phyloP scores from a whole-genome alignment of 1,284 basidiomycete genomes.

The Taiwanofungus camphoratus region DNA sequence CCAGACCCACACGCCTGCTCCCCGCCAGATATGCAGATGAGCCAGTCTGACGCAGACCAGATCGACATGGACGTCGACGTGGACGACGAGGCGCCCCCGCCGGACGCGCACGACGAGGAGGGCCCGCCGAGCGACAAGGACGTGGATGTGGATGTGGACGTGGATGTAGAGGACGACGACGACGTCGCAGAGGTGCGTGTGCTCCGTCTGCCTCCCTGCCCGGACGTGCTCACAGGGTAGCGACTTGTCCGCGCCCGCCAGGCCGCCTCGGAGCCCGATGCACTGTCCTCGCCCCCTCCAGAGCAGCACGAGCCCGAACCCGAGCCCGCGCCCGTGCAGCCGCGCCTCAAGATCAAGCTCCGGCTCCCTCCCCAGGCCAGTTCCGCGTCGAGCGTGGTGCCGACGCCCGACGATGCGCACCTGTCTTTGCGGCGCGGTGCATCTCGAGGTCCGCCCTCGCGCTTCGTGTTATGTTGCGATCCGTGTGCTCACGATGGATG shows the following conservation, averaged over 20 bases:
- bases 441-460: conserved; percentile 25
- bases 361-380: conserved; percentile 45
- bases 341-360: conserved; percentile 57
- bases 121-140: conserved; percentile 27
- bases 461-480: not conserved
- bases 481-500: conserved; percentile 12
- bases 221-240: conserved; percentile 7
- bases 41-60: conserved; percentile 20
- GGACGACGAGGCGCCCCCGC: conserved; percentile 28
- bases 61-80: conserved; percentile 24
- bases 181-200: conserved; percentile 27
- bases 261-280: conserved; percentile 32
- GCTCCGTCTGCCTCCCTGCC: not conserved
- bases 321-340: conserved; percentile 14
- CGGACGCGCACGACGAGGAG: conserved; percentile 17
- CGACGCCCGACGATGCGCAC: conserved; percentile 21
- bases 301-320: conserved; percentile 10
- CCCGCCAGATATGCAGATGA: conserved; percentile 13
- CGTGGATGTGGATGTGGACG: conserved; percentile 27
- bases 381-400: conserved; percentile 26
- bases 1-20: not conserved
- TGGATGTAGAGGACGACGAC: conserved; percentile 29
- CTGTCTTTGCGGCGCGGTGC: conserved; percentile 22
- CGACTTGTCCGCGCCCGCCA: conserved; percentile 3
- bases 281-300: conserved; percentile 25